Conservation (phyloP, 2,329 filamentous ascomycete species). For the Phoma sp. region DNA sequence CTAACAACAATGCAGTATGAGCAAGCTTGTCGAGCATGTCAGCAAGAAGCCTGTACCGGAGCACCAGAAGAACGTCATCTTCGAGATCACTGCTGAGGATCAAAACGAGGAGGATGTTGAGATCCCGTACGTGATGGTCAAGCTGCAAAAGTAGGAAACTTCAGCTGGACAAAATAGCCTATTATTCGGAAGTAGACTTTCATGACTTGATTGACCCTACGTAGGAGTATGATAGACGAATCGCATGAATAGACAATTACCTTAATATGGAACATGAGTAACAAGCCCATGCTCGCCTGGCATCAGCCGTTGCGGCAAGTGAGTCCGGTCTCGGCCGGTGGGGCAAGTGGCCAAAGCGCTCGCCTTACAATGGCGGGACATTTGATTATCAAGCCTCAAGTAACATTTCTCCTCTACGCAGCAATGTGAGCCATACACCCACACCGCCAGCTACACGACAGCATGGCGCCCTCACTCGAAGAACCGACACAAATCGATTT, state of each 20-base stretch:
- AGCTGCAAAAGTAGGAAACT: slow-evolving; percentile 53
- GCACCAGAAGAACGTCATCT: slow-evolving; percentile 94
- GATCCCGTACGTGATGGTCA: slow-evolving; percentile 94
- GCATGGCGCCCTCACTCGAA: slow-evolving; percentile 83
- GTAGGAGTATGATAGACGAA: slow-evolving; percentile 8
- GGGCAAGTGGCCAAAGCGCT: slow-evolving; percentile 28
- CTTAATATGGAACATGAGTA: background rate
- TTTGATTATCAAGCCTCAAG: slow-evolving; percentile 42
- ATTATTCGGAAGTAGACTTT: background rate
- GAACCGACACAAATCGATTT: slow-evolving; percentile 72
- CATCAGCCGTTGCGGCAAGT: background rate
- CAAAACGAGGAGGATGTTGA: slow-evolving; percentile 90
- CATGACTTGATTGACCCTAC: background rate
- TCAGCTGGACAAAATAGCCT: background rate
- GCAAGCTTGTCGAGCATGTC: slow-evolving; percentile 83
- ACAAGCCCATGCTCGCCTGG: background rate
- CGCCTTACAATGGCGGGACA: slow-evolving; percentile 31
- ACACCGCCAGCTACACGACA: slow-evolving; percentile 14
- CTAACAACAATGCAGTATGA: slow-evolving; percentile 67
- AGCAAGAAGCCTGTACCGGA: slow-evolving; percentile 90
- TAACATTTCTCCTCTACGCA: slow-evolving; percentile 26
- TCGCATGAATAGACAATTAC: slow-evolving; percentile 12
- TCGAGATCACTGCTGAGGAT: slow-evolving; percentile 92
- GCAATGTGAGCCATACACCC: slow-evolving; percentile 25
- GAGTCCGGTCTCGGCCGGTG: slow-evolving; percentile 14